Conservation (phyloP, 225 moss, liverwort and hornwort species). For the Polytrichum formosum region DNA sequence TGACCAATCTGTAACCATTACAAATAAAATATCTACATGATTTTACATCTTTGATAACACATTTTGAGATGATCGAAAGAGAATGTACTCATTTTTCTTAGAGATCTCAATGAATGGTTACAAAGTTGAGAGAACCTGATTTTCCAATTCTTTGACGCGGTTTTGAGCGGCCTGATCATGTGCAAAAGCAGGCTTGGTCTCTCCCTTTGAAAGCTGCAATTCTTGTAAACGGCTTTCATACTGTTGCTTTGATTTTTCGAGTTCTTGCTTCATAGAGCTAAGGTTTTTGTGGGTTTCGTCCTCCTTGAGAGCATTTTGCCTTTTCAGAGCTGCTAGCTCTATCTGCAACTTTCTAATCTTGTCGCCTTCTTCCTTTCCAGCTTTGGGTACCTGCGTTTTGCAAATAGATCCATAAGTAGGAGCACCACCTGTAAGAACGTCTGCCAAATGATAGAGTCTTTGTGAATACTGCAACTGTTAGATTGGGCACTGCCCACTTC, state of each 20-base stretch:
- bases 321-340: slow-evolving; percentile 39
- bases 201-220: slow-evolving; percentile 29
- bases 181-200: slow-evolving; percentile 28
- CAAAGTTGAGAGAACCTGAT: slow-evolving; percentile 33
- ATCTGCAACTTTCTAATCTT: slow-evolving; percentile 37
- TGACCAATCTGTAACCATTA: no score
- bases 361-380: slow-evolving; percentile 17
- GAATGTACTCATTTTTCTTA: no score
- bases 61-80: no score
- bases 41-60: no score
- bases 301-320: slow-evolving; percentile 35
- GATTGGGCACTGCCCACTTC: neutral
- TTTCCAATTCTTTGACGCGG: slow-evolving; percentile 54
- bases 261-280: slow-evolving; percentile 43
- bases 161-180: slow-evolving; percentile 37
- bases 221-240: slow-evolving; percentile 35
- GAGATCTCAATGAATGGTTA: neutral
- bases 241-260: slow-evolving; percentile 62
- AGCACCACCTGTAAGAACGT: no score
- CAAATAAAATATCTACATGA: no score
- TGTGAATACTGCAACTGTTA: no score
- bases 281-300: slow-evolving; percentile 34
- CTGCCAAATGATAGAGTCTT: no score
- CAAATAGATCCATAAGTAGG: no score
- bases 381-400: slow-evolving; percentile 11